phyloP scores from a whole-genome alignment of 23 red algal species.

The Gracilaria gracilis region DNA sequence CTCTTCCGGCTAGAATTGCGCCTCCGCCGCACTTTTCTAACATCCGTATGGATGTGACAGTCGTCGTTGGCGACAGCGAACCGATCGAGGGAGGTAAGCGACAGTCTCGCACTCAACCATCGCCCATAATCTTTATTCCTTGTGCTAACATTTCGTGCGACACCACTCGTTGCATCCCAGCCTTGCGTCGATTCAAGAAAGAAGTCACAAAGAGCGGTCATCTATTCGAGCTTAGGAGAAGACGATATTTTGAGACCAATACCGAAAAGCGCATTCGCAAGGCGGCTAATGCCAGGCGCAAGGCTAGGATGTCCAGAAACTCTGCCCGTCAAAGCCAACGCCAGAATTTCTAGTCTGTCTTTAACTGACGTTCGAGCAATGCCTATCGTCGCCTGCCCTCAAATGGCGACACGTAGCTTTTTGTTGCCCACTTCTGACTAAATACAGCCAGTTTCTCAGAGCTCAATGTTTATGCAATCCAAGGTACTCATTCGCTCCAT shows the following conservation, averaged over 20 bases:
- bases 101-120: not conserved
- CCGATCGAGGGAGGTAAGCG: constrained; percentile 75
- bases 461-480: not conserved
- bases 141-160: constrained; percentile 2
- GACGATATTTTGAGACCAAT: constrained; percentile 94
- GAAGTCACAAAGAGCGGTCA: constrained; percentile 90
- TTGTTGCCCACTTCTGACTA: not conserved
- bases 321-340: not conserved
- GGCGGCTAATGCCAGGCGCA: constrained; percentile 63
- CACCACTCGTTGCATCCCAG: too few species aligned
- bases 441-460: not conserved
- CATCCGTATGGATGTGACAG: constrained; percentile 79
- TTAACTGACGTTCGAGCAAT: not conserved
- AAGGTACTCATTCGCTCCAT: not conserved
- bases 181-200: constrained; percentile 87
- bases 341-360: not conserved
- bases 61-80: constrained; percentile 82
- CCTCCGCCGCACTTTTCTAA: not conserved
- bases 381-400: not conserved
- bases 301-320: constrained; percentile 60
- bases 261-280: constrained; percentile 92
- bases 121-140: too few species aligned
- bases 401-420: not conserved
- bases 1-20: constrained; percentile 34
- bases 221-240: constrained; percentile 80